Base-by-base conservation (phyloP, 192 early-diverging fungal species). In the Coemansia sp. region DNA sequence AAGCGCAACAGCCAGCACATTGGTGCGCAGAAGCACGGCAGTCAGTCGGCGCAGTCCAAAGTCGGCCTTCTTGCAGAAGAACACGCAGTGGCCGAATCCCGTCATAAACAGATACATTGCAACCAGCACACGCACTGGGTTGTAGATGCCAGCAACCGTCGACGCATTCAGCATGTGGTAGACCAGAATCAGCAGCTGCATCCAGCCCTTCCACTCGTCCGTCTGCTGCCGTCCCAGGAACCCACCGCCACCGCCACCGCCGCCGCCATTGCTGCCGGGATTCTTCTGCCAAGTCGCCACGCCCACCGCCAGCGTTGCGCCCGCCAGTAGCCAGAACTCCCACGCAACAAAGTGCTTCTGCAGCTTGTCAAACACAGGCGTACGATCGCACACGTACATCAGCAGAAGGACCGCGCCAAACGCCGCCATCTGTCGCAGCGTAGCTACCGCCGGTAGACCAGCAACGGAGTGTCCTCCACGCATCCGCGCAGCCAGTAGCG, bases 131-230 rank as follows among this genome's bases (percentile, higher is more conserved):
- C 92, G 88, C 18, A 93, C 87, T 0, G 86, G 84, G 61, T 89
- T 87, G 77, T 93, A 93, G 47, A 93, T 89, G 0, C 72, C 81
- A 1, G 86, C 65, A 10, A 86, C 79, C 16, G 75, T 79, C 3
- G 89, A 90, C 0, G 90, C 91, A 26, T 88, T 90, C 50, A 86
- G 74, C 68, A 88, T 86, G 69, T 93, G 92, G 69, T 93, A 93
- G 11, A 88, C 76, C 23, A 91, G 73, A 48, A 90, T 87, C 16
- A 81, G 59, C 3, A 92, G 68, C 81, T 93, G 92, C 92, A 93
- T 93, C 92, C 92, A 93, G 0, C 92, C 92, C 68, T 91, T 91
- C 92, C 92, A 93, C 73, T 93, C 92, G 58, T 93, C 91, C 9
- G 92, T 93, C 71, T 92, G 90, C 61, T 89, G 85, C 39, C 92